Evolutionary conservation across 2,329 filamentous ascomycete genomes (phyloP), one percentile per base, ranked within the genome.

Genomic region (Rhexocercosporidium sp.): DNA sequence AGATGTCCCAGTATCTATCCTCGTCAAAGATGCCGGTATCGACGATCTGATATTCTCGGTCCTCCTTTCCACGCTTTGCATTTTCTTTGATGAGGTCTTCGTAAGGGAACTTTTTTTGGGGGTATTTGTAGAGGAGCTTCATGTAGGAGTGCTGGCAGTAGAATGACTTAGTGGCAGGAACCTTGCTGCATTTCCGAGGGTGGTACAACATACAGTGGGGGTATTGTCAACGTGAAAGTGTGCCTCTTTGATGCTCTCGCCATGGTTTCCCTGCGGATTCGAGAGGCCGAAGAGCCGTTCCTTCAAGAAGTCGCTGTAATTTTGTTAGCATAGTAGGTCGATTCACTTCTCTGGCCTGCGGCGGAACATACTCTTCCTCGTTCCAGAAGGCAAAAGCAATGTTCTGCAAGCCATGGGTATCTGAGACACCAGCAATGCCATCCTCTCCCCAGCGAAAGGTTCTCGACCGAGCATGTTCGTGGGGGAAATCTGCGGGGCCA

Each of bases 101-200:
- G 82, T 98, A 98, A 2, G 95, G 96, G 76, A 98, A 98, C 70
- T 90, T 89, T 75, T 86, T 87, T 81, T 98, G 95, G 0, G 96
- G 96, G 75, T 97, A 96, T 81, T 98, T 98, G 87, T 98, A 98
- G 73, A 98, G 90, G 77, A 90, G 96, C 80, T 98, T 98, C 95
- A 98, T 98, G 83, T 98, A 98, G 31, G 95, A 97, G 81, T 97
- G 94, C 92, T 94, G 78, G 5, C 51, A 67, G 73, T 22, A 71
- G 62, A 37, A 47, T 72, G 53, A 73, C 62, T 47, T 37, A 57
- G 41, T 9, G 11, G 57, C 25, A 31, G 25, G 20, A 25, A 20
- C 5, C 44, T n/a, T 18, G 22, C 16, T 7, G 11, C 3, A 11
- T 27, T 8, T 12, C 22, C 27, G 34, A 37, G 44, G 12, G 34